Conservation (phyloP, 768 basidiomycete species). For the Wakefieldia striispora region DNA sequence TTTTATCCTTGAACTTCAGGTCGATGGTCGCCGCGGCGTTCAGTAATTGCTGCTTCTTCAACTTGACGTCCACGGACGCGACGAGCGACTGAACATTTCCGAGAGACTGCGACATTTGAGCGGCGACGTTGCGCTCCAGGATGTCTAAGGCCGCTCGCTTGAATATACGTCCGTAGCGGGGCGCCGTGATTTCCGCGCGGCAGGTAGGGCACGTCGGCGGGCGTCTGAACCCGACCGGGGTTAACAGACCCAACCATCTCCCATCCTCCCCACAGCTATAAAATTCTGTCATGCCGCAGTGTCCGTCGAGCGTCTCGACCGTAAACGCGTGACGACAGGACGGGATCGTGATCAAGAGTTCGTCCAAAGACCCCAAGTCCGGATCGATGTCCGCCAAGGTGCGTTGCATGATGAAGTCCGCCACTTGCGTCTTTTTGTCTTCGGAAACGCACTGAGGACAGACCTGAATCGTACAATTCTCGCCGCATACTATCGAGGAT, state of each 20-base stretch:
- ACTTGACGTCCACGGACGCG: slow-evolving; percentile 25
- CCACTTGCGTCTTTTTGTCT: slow-evolving; percentile 40
- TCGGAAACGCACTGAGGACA: slow-evolving; percentile 51
- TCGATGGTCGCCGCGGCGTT: slow-evolving; percentile 9
- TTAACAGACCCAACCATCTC: slow-evolving; percentile 42
- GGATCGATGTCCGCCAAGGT: slow-evolving; percentile 48
- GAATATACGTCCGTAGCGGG: slow-evolving; percentile 58
- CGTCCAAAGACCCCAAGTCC: slow-evolving; percentile 40
- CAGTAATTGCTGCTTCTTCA: slow-evolving; percentile 15
- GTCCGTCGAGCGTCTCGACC: slow-evolving; percentile 67
- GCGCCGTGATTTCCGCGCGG: slow-evolving; percentile 52
- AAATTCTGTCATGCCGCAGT: slow-evolving; percentile 48
- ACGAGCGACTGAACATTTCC: slow-evolving; percentile 28
- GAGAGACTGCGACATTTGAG: slow-evolving; percentile 48
- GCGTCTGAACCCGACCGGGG: slow-evolving; percentile 37
- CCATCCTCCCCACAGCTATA: slow-evolving; percentile 40
- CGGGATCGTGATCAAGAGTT: slow-evolving; percentile 58
- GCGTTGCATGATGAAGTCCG: slow-evolving; percentile 58
- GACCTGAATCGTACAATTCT: slow-evolving; percentile 53
- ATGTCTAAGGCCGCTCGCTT: slow-evolving; percentile 67
- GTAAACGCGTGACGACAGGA: slow-evolving; percentile 66
- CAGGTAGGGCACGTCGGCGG: slow-evolving; percentile 65
- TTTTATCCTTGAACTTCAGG: slow-evolving; percentile 15
- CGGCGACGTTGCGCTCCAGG: slow-evolving; percentile 59
- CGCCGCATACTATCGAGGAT: slow-evolving; percentile 57